A percentile compares a stretch with the other conserved stretches of the same genome.
phyloP scores from a whole-genome alignment of 768 basidiomycete species.

The Postia placenta region DNA sequence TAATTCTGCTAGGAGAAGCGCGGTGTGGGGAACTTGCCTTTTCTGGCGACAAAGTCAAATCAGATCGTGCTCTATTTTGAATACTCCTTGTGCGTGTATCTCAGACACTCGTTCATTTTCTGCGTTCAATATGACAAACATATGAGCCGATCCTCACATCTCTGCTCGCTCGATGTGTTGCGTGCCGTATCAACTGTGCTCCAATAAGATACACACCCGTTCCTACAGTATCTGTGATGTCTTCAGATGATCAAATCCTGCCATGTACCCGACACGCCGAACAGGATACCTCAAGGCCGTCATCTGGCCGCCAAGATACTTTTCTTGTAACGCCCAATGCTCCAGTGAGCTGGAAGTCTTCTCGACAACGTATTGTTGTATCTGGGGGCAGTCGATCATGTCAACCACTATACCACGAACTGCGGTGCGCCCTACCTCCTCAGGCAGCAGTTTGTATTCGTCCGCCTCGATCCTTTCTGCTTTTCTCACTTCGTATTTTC shows the following conservation, averaged over 20 bases:
- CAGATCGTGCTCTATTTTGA: too few relatives aligned
- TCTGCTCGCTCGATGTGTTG: not conserved
- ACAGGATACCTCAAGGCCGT: conserved; percentile 2
- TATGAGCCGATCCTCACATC: not conserved
- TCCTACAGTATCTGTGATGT: not conserved
- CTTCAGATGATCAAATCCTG: not conserved
- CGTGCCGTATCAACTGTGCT: not conserved
- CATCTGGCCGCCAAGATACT: not conserved
- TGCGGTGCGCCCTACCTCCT: not conserved
- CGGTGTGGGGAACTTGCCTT: not conserved
- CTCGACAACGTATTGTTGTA: not conserved
- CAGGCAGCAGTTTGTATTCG: not conserved
- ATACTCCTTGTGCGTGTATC: not conserved
- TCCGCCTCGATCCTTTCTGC: not conserved
- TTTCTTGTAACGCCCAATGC: not conserved
- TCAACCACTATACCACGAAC: not conserved
- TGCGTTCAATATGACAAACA: not conserved
- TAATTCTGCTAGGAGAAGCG: not conserved
- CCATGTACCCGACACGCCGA: not conserved
- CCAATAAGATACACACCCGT: not conserved
- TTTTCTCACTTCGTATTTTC: not conserved
- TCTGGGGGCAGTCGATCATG: not conserved
- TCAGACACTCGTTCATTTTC: not conserved
- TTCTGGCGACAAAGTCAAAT: not conserved
- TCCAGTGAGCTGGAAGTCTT: not conserved